phyloP scores from a whole-genome alignment of 306 rosid genomes.

The Rosa chinensis region DNA sequence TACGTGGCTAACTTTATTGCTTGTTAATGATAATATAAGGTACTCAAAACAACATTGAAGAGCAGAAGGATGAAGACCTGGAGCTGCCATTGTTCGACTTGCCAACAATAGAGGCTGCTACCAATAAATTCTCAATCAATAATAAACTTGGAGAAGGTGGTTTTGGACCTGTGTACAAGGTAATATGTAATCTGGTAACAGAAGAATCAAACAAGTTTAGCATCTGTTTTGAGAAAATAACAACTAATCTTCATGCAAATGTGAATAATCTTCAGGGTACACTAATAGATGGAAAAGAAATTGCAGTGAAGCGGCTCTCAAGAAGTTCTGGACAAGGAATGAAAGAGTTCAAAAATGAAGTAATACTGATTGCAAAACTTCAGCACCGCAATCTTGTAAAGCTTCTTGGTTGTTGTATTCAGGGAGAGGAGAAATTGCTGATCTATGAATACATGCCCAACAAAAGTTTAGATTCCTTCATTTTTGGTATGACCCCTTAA shows the following conservation, averaged over 20 bases:
- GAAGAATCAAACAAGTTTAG: neutral
- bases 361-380: conserved; percentile 54
- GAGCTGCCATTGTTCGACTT: conserved; percentile 40
- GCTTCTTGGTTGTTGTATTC: conserved; percentile 61
- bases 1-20: neutral
- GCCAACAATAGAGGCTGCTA: conserved; percentile 26
- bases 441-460: conserved; percentile 66
- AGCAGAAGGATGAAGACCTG: conserved; percentile 45
- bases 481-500: conserved; percentile 45
- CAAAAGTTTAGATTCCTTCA: conserved; percentile 58
- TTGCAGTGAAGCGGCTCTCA: conserved; percentile 65
- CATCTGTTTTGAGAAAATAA: neutral
- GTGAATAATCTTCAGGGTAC: conserved; percentile 41
- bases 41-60: conserved; percentile 20
- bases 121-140: conserved; percentile 19
- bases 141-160: conserved; percentile 45
- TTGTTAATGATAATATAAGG: conserved; percentile 15
- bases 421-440: conserved; percentile 49
- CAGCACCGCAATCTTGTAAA: conserved; percentile 66
- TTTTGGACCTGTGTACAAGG: conserved; percentile 37
- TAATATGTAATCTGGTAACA: conserved; percentile 6
- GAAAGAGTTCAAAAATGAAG: conserved; percentile 64
- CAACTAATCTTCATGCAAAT: neutral
- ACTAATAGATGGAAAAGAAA: conserved; percentile 44
- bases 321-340: conserved; percentile 54